Percentiles rank a stretch among this genome's conserved stretches.
Evolutionary conservation across 306 rosid species (phyloP).

Genomic region (Lathyrus oleraceus): DNA sequence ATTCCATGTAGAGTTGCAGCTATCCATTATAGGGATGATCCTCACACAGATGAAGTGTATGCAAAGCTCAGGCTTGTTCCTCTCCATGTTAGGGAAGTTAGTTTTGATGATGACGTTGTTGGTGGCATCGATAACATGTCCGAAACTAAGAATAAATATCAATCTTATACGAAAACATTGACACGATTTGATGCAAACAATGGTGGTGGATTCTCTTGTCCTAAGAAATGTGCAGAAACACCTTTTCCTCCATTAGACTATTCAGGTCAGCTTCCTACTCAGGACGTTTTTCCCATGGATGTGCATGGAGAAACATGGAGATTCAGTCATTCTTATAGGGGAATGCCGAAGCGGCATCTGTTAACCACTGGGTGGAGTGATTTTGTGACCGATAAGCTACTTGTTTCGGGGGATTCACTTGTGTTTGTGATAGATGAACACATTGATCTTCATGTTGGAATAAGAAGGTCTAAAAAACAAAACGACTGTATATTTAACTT

Average conservation of each 20-base stretch:
- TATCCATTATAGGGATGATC: conserved; percentile 74
- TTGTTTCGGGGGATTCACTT: conserved; percentile 80
- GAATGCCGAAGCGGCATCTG: conserved; percentile 84
- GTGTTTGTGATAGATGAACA: conserved; percentile 69
- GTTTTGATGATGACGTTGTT: conserved; percentile 46
- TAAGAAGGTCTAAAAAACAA: conserved; percentile 69
- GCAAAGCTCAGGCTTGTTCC: conserved; percentile 61
- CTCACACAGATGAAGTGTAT: conserved; percentile 73
- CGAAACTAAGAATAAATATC: conserved; percentile 54
- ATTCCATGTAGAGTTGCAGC: conserved; percentile 57
- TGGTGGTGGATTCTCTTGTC: conserved; percentile 83
- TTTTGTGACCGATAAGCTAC: conserved; percentile 82
- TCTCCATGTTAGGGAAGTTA: conserved; percentile 25
- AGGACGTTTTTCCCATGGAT: conserved; percentile 71
- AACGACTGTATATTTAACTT: conserved; percentile 47
- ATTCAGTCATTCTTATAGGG: conserved; percentile 79
- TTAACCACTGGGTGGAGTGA: conserved; percentile 91
- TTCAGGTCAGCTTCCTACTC: conserved; percentile 67
- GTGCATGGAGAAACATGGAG: conserved; percentile 83
- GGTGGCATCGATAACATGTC: conserved; percentile 40
- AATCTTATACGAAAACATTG: conserved; percentile 70
- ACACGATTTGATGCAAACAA: conserved; percentile 70
- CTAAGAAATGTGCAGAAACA: conserved; percentile 73
- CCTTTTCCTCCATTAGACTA: conserved; percentile 80
- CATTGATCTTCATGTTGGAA: conserved; percentile 77